phyloP scores from a whole-genome alignment of 2,329 filamentous ascomycete genomes.

The Phaeomoniella chlamydospora region DNA sequence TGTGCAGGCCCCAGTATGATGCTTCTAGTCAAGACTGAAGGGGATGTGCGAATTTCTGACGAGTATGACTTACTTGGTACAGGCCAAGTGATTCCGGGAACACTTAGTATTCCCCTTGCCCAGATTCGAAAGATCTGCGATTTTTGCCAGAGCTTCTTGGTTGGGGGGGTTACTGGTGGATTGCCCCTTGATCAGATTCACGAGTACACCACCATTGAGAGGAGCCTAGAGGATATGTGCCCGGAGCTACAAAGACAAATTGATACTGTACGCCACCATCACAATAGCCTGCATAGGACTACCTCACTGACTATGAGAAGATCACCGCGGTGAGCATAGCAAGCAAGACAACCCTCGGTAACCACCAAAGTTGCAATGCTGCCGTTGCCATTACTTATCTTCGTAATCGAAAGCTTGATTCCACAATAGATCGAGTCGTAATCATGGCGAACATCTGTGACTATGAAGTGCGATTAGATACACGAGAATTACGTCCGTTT shows the following conservation, averaged over 20 bases:
- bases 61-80: background rate
- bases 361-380: constrained; percentile 1
- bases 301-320: background rate
- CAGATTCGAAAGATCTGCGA: too few species aligned
- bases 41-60: background rate
- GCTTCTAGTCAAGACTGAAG: background rate
- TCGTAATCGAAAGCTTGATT: background rate
- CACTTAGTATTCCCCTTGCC: too few species aligned
- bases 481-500: background rate
- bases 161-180: background rate
- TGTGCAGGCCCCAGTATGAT: background rate
- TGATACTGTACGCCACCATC: background rate
- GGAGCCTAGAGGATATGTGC: background rate
- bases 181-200: background rate
- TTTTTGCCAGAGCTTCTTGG: too few species aligned
- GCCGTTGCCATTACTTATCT: background rate
- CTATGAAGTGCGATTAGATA: background rate
- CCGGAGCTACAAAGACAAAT: background rate
- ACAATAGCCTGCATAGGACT: background rate
- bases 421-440: background rate
- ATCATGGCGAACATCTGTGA: background rate
- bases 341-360: background rate
- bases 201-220: background rate
- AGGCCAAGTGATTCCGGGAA: too few species aligned
- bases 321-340: background rate